phyloP scores from a whole-genome alignment of 2,329 filamentous ascomycete genomes.

The Colletotrichum sp. region DNA sequence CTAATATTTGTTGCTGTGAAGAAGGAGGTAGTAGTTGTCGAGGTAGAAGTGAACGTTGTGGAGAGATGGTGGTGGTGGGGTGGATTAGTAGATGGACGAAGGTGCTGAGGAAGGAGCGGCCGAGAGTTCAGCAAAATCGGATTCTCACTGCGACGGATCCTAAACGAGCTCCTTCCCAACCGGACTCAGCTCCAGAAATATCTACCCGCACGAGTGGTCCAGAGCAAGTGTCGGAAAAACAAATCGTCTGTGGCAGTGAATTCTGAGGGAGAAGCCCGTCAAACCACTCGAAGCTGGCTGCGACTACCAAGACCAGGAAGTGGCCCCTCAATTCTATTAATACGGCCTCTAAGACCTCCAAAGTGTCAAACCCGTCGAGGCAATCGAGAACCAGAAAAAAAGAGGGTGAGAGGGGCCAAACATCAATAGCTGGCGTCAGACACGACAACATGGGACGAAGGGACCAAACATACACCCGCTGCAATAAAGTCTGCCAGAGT shows the following conservation, averaged over 20 bases:
- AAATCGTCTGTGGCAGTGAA: neutral
- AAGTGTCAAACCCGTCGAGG: neutral
- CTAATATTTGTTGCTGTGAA: neutral
- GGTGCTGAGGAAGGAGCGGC: neutral
- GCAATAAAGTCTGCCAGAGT: neutral
- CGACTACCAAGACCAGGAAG: neutral
- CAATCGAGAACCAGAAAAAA: neutral
- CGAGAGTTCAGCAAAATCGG: neutral
- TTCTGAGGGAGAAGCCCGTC: neutral
- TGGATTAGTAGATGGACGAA: neutral
- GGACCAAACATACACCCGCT: neutral
- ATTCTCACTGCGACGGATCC: neutral
- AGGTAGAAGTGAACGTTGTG: neutral
- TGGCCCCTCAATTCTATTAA: neutral
- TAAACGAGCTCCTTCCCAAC: neutral
- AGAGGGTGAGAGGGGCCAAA: neutral
- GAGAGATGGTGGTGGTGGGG: neutral
- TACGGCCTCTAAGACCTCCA: neutral
- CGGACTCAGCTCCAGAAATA: neutral
- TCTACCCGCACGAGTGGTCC: neutral
- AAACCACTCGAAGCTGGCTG: neutral
- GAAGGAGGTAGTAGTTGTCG: neutral
- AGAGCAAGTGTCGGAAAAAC: neutral
- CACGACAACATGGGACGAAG: conserved; percentile 1
- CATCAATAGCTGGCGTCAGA: neutral